Percentiles rank a stretch among this genome's conserved stretches.
phyloP scores from a whole-genome alignment of 352 stramenopile species.

The Pythium angustatum region DNA sequence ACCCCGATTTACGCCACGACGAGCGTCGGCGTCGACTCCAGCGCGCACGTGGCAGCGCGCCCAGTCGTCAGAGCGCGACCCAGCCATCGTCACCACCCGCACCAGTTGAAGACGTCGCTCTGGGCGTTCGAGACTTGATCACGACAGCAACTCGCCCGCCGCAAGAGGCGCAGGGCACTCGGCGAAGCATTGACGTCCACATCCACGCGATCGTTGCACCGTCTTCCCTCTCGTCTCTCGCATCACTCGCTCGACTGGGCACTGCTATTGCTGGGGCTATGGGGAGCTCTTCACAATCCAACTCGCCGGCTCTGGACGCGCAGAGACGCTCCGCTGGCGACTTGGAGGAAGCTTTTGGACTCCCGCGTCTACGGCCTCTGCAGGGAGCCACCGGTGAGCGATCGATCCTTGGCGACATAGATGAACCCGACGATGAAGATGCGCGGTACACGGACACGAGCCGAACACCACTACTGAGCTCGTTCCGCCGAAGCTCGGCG shows the following conservation, averaged over 20 bases:
- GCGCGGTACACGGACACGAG: slow-evolving; percentile 42
- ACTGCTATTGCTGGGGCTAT: slow-evolving; percentile 34
- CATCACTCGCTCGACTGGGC: slow-evolving; percentile 31
- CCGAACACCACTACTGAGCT: slow-evolving; percentile 54
- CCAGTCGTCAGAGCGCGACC: slow-evolving; percentile 6
- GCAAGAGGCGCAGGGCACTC: slow-evolving; percentile 33
- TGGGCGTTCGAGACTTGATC: slow-evolving; percentile 70
- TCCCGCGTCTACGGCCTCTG: slow-evolving; percentile 34
- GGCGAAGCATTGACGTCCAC: slow-evolving; percentile 84
- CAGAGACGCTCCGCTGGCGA: slow-evolving; percentile 13
- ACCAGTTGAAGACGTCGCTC: slow-evolving; percentile 37
- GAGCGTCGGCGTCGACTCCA: slow-evolving; percentile 36
- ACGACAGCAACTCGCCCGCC: slow-evolving; percentile 33
- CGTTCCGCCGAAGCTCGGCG: slow-evolving; percentile 38
- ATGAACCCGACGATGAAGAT: slow-evolving; percentile 33
- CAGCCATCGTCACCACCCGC: neutral
- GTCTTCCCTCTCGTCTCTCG: slow-evolving; percentile 67
- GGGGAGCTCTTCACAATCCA: slow-evolving; percentile 2
- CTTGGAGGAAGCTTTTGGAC: slow-evolving; percentile 46
- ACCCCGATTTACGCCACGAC: slow-evolving; percentile 41
- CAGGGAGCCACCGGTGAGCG: slow-evolving; percentile 26
- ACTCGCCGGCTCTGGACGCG: slow-evolving; percentile 7
- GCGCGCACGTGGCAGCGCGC: slow-evolving; percentile 35
- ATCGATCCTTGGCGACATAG: slow-evolving; percentile 36
- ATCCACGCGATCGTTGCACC: slow-evolving; percentile 86